phyloP scores from a whole-genome alignment of 2,329 filamentous ascomycete genomes.

The Atkinsonella texensis region DNA sequence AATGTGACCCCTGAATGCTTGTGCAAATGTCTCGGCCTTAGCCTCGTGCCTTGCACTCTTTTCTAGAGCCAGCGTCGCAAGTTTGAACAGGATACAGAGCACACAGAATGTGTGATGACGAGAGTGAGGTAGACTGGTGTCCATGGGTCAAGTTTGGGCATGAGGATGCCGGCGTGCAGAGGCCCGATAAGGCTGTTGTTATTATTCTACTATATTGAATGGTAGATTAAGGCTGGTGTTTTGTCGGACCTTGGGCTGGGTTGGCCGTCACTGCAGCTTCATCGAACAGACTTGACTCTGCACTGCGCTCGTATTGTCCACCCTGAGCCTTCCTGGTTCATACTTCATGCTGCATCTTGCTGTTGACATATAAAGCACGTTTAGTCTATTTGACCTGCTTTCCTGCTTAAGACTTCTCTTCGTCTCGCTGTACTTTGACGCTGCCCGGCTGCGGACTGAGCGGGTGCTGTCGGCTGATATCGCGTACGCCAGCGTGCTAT shows the following conservation, averaged over 20 bases:
- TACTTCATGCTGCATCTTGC: conserved; percentile 16
- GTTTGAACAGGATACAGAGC: no score
- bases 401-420: conserved; percentile 18
- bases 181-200: conserved; percentile 6
- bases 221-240: conserved; percentile 12
- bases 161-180: no score
- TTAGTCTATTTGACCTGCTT: conserved; percentile 21
- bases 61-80: no score
- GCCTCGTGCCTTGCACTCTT: no score
- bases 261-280: conserved; percentile 16
- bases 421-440: conserved; percentile 20
- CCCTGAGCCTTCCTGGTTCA: conserved; percentile 17
- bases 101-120: no score
- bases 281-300: conserved; percentile 14
- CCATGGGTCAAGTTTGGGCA: conserved; percentile 15
- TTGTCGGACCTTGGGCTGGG: conserved; percentile 16
- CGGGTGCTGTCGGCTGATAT: conserved; percentile 18
- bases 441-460: conserved; percentile 19
- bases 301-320: conserved; percentile 18
- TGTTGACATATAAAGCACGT: conserved; percentile 20
- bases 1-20: conserved; percentile 23
- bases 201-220: not conserved
- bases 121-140: conserved; percentile 16
- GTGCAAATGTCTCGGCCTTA: conserved; percentile 14
- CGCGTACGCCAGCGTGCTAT: conserved; percentile 14